Evolutionary conservation across 805 yeast genomes (phyloP), one percentile per base, ranked within the genome.

Genomic region (Sugiyamaella marilandica): DNA sequence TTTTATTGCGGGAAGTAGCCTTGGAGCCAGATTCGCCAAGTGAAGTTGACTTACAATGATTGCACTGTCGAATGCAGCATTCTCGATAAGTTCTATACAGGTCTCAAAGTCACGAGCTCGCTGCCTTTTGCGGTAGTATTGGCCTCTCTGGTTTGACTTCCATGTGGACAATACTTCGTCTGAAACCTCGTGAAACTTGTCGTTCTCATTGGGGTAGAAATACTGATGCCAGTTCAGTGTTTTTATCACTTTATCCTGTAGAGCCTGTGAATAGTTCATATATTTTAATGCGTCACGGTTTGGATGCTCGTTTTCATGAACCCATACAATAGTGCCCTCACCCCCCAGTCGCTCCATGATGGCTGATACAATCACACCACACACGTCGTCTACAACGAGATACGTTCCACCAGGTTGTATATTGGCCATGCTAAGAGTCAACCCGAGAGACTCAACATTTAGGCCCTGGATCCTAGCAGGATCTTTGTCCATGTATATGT

Each of bases 241-340:
- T 62, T 82, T 79, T 48, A 90, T 79, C 76, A 85, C 80, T 21
- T 72, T 66, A 29, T 74, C 70, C 32, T 79, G 72, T 45, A 74
- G 66, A 26, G 76, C 79, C 31, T 78, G 81, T 1, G 86, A 64
- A 35, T 59, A 58, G 64, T 86, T 84, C 46, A 89, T 77, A 62
- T 81, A 82, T 56, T 80, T 78, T 53, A 92, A 70, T 0, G 87
- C 80, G 54, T 85, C 85, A 26, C 84, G 71, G 64, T 91, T 91
- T 1, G 96, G 83, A 65, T 92, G 97, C 67, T 94, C 99, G 68
- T 89, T 89, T 65, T 94, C 99, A 69, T 94, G 97, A 1, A 84
- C 74, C 18, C 88, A 76, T 2, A 88, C 75, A 43, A 94, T 81
- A 49, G 80, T 72, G 11, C 96, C 96, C 1, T 64, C 68, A 3